Base-by-base conservation (phyloP, 1,284 basidiomycete species). In the Cutaneotrichosporon sp. region DNA sequence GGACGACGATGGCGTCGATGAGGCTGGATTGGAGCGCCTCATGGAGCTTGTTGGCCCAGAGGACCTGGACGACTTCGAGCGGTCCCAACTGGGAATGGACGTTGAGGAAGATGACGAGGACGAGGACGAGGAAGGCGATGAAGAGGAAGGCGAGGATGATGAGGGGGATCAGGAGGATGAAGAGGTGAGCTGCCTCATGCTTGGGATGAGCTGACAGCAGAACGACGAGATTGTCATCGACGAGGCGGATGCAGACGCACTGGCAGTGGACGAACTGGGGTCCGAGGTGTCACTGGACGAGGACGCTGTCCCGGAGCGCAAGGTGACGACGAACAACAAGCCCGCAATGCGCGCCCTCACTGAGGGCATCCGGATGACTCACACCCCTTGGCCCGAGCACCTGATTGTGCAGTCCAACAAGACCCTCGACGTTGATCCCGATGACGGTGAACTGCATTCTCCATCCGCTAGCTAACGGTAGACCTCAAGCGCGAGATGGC, bases 401-500 rank as follows among this genome's bases (percentile, higher is more conserved):
- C 79, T 96, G 11, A 79, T 82, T 2, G 68, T 93, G 5, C 79
- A 84, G 41, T 90, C 86, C 68, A 85, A 87, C 14, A 78, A 86
- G 52, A 79, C 79, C 17, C 83, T 90, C 49, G 81, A 87, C 2
- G 86, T 88, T 9, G 87, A 90, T 64, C 84, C 90, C 17, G 64
- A 70, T 12, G 79, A 81, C 55, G 76, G 68, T 70, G 45, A 42
- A 44, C 38, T 16, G 1, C 4, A 14, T 0, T 16, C 5, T n/a
- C 7, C 7, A 9, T 17, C 1, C 22, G 17, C 5, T 8, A 46
- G 33, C 48, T 49, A 19, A 50, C 38, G 3, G 1, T 48, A 68
- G 93, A 97, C 74, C 79, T 98, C 27, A 87, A 90, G 64, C 86
- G 94, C 54, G 94, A 97, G 76, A 82, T 96, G 41, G 87, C 90